These are phyloP conservation scores for Xylaria sp. DNA, from an alignment of 2,329 filamentous ascomycete species.

Conservation along the genomic window DNA sequence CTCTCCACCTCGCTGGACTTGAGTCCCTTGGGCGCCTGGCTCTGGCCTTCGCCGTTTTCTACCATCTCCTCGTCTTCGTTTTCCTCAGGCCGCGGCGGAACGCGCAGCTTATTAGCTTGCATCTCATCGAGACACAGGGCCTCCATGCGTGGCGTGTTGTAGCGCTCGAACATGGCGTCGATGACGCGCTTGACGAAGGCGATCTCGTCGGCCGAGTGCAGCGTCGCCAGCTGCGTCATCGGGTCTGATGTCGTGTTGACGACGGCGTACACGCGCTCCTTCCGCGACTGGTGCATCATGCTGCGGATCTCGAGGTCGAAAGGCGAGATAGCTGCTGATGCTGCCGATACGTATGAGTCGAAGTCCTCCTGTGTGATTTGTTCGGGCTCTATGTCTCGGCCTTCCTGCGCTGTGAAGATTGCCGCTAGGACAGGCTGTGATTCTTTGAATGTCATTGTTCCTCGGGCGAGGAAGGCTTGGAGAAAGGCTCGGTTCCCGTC, in stretches of 20 bases:
- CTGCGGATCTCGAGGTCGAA: constrained; percentile 91
- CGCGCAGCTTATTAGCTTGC: constrained; percentile 77
- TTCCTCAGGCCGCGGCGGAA: constrained; percentile 55
- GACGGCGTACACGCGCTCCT: constrained; percentile 78
- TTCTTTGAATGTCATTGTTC: constrained; percentile 79
- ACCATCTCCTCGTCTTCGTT: constrained; percentile 47
- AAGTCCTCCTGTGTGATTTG: constrained; percentile 77
- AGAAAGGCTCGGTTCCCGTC: constrained; percentile 87
- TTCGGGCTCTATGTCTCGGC: constrained; percentile 54
- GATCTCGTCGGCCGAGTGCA: constrained; percentile 83
- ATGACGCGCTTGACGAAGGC: constrained; percentile 88
- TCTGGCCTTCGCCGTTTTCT: constrained; percentile 49
- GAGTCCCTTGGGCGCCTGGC: constrained; percentile 61
- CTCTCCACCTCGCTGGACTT: constrained; percentile 81
- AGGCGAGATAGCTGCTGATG: constrained; percentile 76
- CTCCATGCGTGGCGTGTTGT: constrained; percentile 83
- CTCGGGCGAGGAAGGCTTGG: constrained; percentile 84
- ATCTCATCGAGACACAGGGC: constrained; percentile 83
- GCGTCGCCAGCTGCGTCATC: constrained; percentile 87
- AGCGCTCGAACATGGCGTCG: constrained; percentile 89
- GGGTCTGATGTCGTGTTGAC: constrained; percentile 89
- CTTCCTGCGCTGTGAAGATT: constrained; percentile 70
- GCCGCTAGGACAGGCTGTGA: constrained; percentile 78
- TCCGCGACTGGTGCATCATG: constrained; percentile 73
- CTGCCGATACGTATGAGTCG: constrained; percentile 71